Percentiles rank a stretch among this genome's conserved stretches.
These are phyloP conservation scores for Rhazya stricta DNA, from an alignment of 257 asterid species.

Conservation along the genomic window DNA sequence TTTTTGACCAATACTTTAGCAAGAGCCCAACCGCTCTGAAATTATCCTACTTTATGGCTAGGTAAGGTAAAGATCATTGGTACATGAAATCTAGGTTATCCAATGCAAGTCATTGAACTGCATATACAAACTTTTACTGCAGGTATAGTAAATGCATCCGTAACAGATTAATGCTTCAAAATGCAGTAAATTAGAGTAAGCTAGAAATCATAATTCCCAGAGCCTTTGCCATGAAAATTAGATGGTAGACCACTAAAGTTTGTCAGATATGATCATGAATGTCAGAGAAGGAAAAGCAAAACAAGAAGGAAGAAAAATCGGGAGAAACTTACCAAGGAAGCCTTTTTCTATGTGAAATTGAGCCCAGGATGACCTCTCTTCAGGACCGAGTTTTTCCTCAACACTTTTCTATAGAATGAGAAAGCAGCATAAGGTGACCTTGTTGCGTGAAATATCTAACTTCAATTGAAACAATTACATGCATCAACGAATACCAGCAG, in stretches of 20 bases:
- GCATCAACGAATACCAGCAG: slow-evolving; percentile 42
- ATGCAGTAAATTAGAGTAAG: neutral
- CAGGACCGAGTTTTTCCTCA: slow-evolving; percentile 53
- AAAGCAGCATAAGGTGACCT: neutral
- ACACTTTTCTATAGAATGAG: slow-evolving; percentile 40
- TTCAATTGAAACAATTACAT: neutral
- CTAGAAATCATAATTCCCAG: neutral
- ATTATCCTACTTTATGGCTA: neutral
- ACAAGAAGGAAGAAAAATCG: slow-evolving; percentile 1
- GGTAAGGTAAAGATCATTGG: neutral
- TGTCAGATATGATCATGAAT: neutral
- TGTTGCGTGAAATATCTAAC: slow-evolving; percentile 3
- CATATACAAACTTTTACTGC: neutral
- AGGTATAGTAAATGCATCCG: neutral
- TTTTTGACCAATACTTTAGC: neutral
- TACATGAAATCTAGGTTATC: neutral
- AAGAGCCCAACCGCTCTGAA: neutral
- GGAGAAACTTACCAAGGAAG: slow-evolving; percentile 43
- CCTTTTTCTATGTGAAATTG: slow-evolving; percentile 47
- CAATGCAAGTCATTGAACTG: no score
- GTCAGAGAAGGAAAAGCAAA: neutral
- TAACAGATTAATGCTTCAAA: no score
- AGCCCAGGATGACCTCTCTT: slow-evolving; percentile 47
- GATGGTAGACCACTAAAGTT: neutral
- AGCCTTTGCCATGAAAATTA: neutral